These are phyloP conservation scores for Barnettozyma hawaiiensis DNA, from an alignment of 1,139 yeast species.

Conservation along the genomic window DNA sequence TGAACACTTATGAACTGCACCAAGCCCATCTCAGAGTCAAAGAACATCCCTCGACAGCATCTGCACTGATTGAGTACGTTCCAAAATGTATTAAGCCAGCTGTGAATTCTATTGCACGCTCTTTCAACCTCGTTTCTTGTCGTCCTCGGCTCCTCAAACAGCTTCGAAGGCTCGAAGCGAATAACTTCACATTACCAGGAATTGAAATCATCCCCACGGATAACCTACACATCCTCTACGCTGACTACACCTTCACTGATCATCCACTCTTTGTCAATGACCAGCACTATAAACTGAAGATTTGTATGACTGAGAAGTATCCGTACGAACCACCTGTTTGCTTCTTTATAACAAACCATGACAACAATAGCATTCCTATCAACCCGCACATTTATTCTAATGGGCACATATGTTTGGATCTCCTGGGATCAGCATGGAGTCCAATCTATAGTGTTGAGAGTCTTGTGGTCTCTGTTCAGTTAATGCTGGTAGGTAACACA, in stretches of 20 bases:
- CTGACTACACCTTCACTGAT: conserved; percentile 20
- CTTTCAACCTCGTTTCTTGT: conserved; percentile 11
- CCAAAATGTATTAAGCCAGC: conserved; percentile 6
- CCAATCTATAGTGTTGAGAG: conserved; percentile 59
- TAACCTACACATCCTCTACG: conserved; percentile 19
- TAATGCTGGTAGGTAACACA: conserved; percentile 53
- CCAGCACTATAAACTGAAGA: conserved; percentile 33
- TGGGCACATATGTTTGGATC: conserved; percentile 66
- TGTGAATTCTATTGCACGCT: conserved; percentile 6
- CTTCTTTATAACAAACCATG: conserved; percentile 36
- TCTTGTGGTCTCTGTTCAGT: conserved; percentile 54
- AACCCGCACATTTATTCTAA: conserved; percentile 73
- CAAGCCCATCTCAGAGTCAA: background rate
- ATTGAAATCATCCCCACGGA: conserved; percentile 17
- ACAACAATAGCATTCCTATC: conserved; percentile 40
- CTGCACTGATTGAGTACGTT: background rate
- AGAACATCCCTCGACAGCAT: background rate
- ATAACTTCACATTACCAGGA: conserved; percentile 12
- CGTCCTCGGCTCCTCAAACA: conserved; percentile 20
- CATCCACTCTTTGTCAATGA: conserved; percentile 29
- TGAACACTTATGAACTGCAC: background rate
- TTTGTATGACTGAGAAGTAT: conserved; percentile 43
- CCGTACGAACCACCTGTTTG: conserved; percentile 66
- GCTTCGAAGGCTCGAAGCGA: conserved; percentile 13
- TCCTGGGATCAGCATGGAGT: conserved; percentile 66